Conservation (phyloP, 371 early-diverging fungal genomes). For the Mortierella polycephala region DNA sequence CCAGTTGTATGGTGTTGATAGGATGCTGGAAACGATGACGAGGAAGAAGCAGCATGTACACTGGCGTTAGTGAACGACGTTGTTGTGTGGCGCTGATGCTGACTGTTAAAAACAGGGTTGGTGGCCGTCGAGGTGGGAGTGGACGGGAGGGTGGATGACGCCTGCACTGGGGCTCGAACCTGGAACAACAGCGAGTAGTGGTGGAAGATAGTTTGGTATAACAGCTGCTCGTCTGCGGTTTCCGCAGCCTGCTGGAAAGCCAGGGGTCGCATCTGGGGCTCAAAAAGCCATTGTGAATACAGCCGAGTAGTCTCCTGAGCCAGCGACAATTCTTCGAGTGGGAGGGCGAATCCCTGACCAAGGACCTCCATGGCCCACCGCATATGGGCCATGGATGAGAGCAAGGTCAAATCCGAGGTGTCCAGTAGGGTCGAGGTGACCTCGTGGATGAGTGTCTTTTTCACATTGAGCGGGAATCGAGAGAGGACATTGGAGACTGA, state of each 20-base stretch:
- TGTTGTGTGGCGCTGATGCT: slow-evolving; percentile 34
- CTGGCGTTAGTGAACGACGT: slow-evolving; percentile 16
- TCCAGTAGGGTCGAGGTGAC: slow-evolving; percentile 60
- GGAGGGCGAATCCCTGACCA: slow-evolving; percentile 84
- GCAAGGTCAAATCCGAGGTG: slow-evolving; percentile 62
- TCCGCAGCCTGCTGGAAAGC: slow-evolving; percentile 61
- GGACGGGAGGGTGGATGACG: slow-evolving; percentile 3
- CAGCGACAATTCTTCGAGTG: slow-evolving; percentile 79
- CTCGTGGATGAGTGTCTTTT: slow-evolving; percentile 70
- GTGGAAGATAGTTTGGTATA: slow-evolving; percentile 77
- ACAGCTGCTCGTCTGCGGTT: slow-evolving; percentile 59
- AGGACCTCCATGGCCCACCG: slow-evolving; percentile 87
- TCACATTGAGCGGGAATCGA: slow-evolving; percentile 72
- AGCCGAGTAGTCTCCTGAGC: slow-evolving; percentile 70
- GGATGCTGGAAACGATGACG: slow-evolving; percentile 2
- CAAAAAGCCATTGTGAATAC: slow-evolving; percentile 84
- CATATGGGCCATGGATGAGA: slow-evolving; percentile 78
- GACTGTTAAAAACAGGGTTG: slow-evolving; percentile 18
- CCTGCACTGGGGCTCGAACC: slow-evolving; percentile 55
- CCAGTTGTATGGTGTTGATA: slow-evolving; percentile 9
- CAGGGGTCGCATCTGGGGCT: slow-evolving; percentile 67
- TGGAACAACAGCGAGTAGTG: slow-evolving; percentile 81
- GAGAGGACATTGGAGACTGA: slow-evolving; percentile 75
- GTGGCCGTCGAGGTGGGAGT: no score
- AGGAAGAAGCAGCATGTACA: slow-evolving; percentile 13